Conservation (phyloP, 805 yeast genomes). For the Barnettozyma sp. region DNA sequence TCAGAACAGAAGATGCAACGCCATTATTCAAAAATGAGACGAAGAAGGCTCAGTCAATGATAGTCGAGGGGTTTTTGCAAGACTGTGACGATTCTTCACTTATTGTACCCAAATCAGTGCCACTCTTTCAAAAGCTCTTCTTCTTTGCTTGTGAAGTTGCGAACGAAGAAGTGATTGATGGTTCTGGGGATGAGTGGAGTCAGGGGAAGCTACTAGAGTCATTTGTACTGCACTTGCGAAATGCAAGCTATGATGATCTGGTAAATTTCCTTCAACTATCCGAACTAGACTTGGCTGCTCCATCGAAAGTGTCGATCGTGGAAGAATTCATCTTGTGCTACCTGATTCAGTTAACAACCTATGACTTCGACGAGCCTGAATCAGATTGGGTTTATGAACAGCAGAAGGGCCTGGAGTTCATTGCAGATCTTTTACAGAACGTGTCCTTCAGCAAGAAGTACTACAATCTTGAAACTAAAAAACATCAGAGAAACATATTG, state of each 20-base stretch:
- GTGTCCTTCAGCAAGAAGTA: slow-evolving; percentile 8
- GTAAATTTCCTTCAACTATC: slow-evolving; percentile 12
- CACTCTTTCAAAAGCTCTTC: slow-evolving; percentile 8
- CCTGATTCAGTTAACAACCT: slow-evolving; percentile 18
- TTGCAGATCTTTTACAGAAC: slow-evolving; percentile 13
- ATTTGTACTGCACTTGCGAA: not conserved
- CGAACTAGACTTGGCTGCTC: slow-evolving; percentile 8
- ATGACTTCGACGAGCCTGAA: slow-evolving; percentile 4
- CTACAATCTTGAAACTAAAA: slow-evolving; percentile 6
- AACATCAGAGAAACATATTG: slow-evolving; percentile 5
- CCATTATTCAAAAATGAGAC: slow-evolving; percentile 18
- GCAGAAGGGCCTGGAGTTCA: slow-evolving; percentile 1
- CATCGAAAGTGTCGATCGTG: slow-evolving; percentile 5
- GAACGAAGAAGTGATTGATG: slow-evolving; percentile 1
- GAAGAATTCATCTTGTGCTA: slow-evolving; percentile 5
- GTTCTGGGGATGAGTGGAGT: no score
- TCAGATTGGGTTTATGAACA: slow-evolving; percentile 10
- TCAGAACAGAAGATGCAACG: slow-evolving; percentile 6
- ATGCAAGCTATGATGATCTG: slow-evolving; percentile 14
- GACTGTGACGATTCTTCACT: not conserved
- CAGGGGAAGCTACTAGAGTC: not conserved
- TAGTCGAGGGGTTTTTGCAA: not conserved
- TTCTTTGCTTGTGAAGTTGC: slow-evolving; percentile 5
- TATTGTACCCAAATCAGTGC: slow-evolving; percentile 8
- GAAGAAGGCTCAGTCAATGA: slow-evolving; percentile 14